Base-by-base conservation (phyloP, 2,329 filamentous ascomycete genomes). In the Pestalotiopsis sp. region DNA sequence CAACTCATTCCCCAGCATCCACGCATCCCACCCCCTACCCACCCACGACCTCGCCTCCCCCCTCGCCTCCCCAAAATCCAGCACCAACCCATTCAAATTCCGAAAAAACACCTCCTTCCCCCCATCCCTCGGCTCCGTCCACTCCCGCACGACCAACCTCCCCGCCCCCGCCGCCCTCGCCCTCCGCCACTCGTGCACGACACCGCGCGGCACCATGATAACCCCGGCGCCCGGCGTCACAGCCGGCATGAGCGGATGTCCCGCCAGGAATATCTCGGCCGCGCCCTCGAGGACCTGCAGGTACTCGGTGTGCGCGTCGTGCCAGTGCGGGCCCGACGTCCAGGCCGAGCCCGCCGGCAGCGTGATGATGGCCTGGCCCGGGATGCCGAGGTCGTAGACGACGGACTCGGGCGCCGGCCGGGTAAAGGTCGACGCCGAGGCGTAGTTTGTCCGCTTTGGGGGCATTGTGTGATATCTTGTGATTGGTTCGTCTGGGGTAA, bases 351-450 rank as follows among this genome's bases (percentile, higher is more conserved):
- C 70, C 0, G 70, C 66, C 0, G 84, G 84, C 0, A 86, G 78
- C 1, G 79, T 80, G 65, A 86, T 84, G 5, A 79, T 82, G 12
- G 83, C 81, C 39, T 79, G 75, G 45, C 75, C 75, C 1, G 73
- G 71, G 4, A 69, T 67, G 0, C 82, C 80, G 23, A 86, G 79
- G 71, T 85, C 72, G 65, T 75, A 93, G 67, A 91, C 90, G 0
- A 83, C 93, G 68, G 88, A 87, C 27, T 91, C 91, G 0, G 91
- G 91, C 2, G 87, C 87, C 41, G 88, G 69, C 20, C 73, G 68
- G 25, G 69, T 69, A 69, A 75, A 75, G 2, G 66, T 68, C 6
- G 59, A 3, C n/a, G 14, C 23, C 11, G 59, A 9, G 27, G 59
- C 9, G 17, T 38, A 62, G 31, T 20, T 14, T 17, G 31, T 67